Evolutionary conservation across 495 filamentous ascomycete genomes (phyloP).

Genomic region (Penicillium salamii): DNA sequence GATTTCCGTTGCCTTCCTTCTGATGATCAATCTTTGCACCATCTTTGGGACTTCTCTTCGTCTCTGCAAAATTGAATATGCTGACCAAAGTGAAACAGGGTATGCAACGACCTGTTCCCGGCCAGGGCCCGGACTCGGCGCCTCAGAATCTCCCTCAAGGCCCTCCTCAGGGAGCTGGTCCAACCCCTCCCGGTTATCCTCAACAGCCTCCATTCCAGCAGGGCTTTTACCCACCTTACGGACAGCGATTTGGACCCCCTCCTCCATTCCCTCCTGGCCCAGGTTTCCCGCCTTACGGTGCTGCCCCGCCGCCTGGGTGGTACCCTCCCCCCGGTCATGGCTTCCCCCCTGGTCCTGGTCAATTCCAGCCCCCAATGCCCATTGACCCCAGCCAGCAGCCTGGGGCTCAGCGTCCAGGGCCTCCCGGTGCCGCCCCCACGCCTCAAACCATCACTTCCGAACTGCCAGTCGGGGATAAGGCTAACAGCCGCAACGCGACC

Average conservation of each 20-base stretch:
- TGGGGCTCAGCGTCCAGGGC: constrained; percentile 41
- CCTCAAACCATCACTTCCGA: constrained; percentile 40
- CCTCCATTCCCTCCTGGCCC: constrained; percentile 57
- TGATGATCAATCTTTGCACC: constrained; percentile 54
- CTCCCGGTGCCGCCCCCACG: constrained; percentile 27
- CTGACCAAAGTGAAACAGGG: constrained; percentile 37
- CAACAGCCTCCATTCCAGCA: constrained; percentile 50
- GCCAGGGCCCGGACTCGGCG: constrained; percentile 23
- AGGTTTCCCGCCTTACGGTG: constrained; percentile 49
- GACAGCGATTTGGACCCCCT: constrained; percentile 55
- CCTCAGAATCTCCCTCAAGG: constrained; percentile 40
- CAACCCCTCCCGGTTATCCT: constrained; percentile 45
- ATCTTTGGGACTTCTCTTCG: not conserved
- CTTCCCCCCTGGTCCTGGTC: constrained; percentile 64
- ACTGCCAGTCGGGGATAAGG: constrained; percentile 40
- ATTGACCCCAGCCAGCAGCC: constrained; percentile 50
- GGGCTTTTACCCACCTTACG: constrained; percentile 49
- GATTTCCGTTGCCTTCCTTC: constrained; percentile 99
- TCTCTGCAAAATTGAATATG: constrained; percentile 5
- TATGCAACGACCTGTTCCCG: constrained; percentile 30
- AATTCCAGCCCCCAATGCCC: constrained; percentile 51
- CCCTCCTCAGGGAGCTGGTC: constrained; percentile 40
- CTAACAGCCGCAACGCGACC: constrained; percentile 33
- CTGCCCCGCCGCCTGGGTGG: constrained; percentile 75
- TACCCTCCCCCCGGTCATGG: constrained; percentile 77